These are phyloP conservation scores for Maudiozyma turicensis DNA, from an alignment of 805 yeast species.

Conservation along the genomic window DNA sequence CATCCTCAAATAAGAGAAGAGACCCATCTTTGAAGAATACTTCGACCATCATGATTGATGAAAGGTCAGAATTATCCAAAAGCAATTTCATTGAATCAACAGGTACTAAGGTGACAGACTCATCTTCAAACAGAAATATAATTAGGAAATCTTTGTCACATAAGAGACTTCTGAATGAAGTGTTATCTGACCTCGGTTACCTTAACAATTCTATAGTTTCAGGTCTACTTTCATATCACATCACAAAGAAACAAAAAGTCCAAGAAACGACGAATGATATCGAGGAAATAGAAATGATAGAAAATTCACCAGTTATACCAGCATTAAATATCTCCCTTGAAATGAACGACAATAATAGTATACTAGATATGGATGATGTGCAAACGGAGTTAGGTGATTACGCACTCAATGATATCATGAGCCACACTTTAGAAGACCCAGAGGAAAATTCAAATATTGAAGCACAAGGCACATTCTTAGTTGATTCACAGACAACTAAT, in stretches of 20 bases:
- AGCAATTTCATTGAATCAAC: constrained; percentile 17
- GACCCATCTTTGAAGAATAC: constrained; percentile 11
- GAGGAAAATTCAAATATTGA: neutral
- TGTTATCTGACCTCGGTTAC: constrained; percentile 11
- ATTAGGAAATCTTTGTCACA: neutral
- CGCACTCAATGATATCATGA: neutral
- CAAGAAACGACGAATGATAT: constrained; percentile 3
- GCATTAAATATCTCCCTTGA: constrained; percentile 20
- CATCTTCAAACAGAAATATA: neutral
- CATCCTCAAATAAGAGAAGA: neutral
- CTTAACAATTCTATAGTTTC: constrained; percentile 13
- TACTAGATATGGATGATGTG: constrained; percentile 1
- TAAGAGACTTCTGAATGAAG: constrained; percentile 20
- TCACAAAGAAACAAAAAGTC: constrained; percentile 15
- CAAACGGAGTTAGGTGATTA: constrained; percentile 3
- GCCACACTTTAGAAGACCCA: neutral
- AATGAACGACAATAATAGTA: constrained; percentile 11
- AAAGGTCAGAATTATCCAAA: constrained; percentile 3
- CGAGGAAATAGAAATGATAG: constrained; percentile 3
- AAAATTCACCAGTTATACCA: constrained; percentile 5
- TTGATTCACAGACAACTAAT: neutral
- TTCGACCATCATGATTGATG: constrained; percentile 10
- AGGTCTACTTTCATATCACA: constrained; percentile 11
- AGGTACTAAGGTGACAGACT: constrained; percentile 2
- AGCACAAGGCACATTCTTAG: neutral